A percentile compares a stretch with the other conserved stretches of the same genome.
These are phyloP conservation scores for Polyporus arcularius DNA, from an alignment of 768 basidiomycete species.

Conservation along the genomic window DNA sequence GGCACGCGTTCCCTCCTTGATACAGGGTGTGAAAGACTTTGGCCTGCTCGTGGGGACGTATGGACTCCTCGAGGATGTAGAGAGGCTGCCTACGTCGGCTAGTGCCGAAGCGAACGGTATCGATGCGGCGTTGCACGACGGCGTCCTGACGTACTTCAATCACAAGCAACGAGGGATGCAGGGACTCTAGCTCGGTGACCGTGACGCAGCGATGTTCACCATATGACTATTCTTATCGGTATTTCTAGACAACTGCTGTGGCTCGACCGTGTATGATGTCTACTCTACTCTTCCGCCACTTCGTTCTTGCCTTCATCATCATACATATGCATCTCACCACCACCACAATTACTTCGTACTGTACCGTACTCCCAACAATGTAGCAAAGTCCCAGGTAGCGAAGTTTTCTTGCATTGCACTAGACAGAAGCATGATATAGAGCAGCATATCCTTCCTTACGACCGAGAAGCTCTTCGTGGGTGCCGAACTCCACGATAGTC, in stretches of 20 bases:
- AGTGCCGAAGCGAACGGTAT: conserved; percentile 49
- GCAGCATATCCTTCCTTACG: conserved; percentile 66
- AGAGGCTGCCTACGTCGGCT: conserved; percentile 36
- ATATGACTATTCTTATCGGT: conserved; percentile 14
- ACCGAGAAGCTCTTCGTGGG: conserved; percentile 64
- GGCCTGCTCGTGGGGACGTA: conserved; percentile 87
- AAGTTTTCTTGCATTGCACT: conserved; percentile 13
- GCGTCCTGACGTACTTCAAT: conserved; percentile 69
- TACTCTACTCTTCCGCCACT: neutral
- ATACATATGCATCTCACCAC: too few relatives aligned
- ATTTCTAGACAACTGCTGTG: conserved; percentile 11
- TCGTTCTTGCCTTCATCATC: neutral
- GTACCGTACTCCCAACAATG: neutral
- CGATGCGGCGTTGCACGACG: conserved; percentile 69
- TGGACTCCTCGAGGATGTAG: conserved; percentile 52
- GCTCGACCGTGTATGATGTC: neutral
- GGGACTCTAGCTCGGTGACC: conserved; percentile 4
- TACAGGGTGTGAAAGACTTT: conserved; percentile 85
- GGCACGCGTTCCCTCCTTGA: conserved; percentile 87
- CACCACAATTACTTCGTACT: neutral
- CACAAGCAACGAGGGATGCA: conserved; percentile 43
- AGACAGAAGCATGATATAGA: conserved; percentile 70
- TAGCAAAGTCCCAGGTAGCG: neutral
- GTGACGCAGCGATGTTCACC: neutral
- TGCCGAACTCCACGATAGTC: conserved; percentile 78